Percentiles rank a stretch among this genome's conserved stretches.
Conservation (phyloP, 2,329 filamentous ascomycete genomes). For the Botryosphaeria dothidea region DNA sequence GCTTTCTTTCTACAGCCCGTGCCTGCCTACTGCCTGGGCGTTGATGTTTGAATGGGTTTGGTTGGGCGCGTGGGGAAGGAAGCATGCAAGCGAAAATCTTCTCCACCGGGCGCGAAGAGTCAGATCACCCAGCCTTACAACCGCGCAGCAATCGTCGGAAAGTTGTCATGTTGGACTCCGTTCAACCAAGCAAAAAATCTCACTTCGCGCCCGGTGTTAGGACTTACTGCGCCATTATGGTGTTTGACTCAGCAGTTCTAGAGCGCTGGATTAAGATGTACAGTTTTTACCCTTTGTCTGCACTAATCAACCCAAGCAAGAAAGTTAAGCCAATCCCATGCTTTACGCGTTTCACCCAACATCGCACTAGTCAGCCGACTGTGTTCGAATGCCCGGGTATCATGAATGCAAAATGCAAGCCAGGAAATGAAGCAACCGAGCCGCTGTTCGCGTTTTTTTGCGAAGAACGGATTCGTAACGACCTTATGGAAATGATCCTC, state of each 20-base stretch:
- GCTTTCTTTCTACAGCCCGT: not conserved
- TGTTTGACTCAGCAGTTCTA: too few relatives aligned
- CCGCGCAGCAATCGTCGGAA: not conserved
- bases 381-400: constrained; percentile 13
- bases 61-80: constrained; percentile 1
- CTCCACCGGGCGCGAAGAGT: not conserved
- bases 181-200: too few relatives aligned
- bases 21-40: not conserved
- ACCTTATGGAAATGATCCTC: not conserved
- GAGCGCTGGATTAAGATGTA: not conserved
- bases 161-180: too few relatives aligned
- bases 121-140: not conserved
- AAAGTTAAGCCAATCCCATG: constrained; percentile 1
- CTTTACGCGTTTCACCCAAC: constrained; percentile 4
- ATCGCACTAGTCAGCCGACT: constrained; percentile 10
- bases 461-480: not conserved
- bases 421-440: not conserved
- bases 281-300: not conserved
- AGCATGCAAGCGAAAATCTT: constrained; percentile 17
- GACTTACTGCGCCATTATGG: too few relatives aligned
- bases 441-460: not conserved
- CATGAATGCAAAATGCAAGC: constrained; percentile 1
- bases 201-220: too few relatives aligned
- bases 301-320: not conserved
- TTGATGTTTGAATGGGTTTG: not conserved